Evolutionary conservation across 805 yeast species (phyloP).

Genomic region (Dipodascus albidus): DNA sequence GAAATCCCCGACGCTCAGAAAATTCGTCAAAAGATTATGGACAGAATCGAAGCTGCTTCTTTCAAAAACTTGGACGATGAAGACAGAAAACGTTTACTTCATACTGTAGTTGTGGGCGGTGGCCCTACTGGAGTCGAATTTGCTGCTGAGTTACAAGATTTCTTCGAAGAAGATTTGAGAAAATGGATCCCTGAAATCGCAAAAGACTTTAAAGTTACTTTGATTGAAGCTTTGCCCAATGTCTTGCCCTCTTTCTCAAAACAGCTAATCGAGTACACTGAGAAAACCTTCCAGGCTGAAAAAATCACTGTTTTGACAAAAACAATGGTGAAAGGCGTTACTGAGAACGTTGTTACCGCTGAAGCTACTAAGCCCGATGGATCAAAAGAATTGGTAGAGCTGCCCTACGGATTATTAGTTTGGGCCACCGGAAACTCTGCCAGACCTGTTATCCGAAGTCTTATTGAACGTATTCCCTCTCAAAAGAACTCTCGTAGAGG

Average conservation of each 20-base stretch:
- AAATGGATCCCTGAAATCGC: slow-evolving; percentile 46
- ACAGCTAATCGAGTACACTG: slow-evolving; percentile 52
- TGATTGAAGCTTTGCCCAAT: slow-evolving; percentile 57
- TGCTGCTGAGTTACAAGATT: slow-evolving; percentile 60
- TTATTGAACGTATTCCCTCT: slow-evolving; percentile 41
- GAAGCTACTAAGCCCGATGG: slow-evolving; percentile 14
- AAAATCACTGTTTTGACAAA: slow-evolving; percentile 51
- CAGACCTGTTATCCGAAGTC: slow-evolving; percentile 46
- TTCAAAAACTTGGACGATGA: slow-evolving; percentile 53
- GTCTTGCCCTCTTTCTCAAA: slow-evolving; percentile 60
- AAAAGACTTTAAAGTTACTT: slow-evolving; percentile 53
- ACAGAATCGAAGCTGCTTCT: slow-evolving; percentile 48
- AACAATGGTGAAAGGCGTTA: slow-evolving; percentile 51
- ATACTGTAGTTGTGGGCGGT: slow-evolving; percentile 63
- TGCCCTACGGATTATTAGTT: slow-evolving; percentile 57
- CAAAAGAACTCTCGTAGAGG: not conserved
- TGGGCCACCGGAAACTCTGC: slow-evolving; percentile 74
- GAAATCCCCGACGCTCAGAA: slow-evolving; percentile 55
- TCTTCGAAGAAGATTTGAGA: slow-evolving; percentile 52
- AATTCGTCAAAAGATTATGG: slow-evolving; percentile 43
- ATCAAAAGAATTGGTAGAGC: slow-evolving; percentile 29
- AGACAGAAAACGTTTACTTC: slow-evolving; percentile 47
- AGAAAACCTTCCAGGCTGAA: slow-evolving; percentile 50
- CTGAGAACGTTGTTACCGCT: slow-evolving; percentile 18
- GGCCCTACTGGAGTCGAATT: slow-evolving; percentile 70